Evolutionary conservation across 139 green algal species (phyloP), one percentile per base, ranked within the genome.

Genomic region (Yamagishiella unicocca): DNA sequence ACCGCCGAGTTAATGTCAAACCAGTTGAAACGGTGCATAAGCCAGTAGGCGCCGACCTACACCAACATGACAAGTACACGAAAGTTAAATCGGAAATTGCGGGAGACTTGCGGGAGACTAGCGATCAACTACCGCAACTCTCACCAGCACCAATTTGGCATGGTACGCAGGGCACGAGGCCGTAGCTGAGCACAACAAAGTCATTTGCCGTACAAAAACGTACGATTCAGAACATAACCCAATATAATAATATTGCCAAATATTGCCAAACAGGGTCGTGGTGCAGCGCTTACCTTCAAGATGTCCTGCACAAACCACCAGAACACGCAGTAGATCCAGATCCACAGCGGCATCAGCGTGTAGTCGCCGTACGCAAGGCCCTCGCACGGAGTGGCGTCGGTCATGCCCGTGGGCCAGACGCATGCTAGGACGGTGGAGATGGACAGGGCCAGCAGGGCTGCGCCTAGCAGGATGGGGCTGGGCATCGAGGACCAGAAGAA

Each of bases 281-380:
- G n/a, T n/a, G 62, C 62, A 5, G 22, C 2, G 35, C 62, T 33
- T 35, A 93, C 90, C 92, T 97, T 97, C 70, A 87, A 46, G 9
- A 67, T 50, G 90, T 97, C 95, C 88, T 98, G 96, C 31, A 98
- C 84, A 21, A 93, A 91, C 74, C 90, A 98, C 92, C 93, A 98
- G 21, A 98, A 55, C 27, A 97, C 50, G 85, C 95, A 97, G 92
- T 95, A 98, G 82, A 97, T 89, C 96, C 96, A 98, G 43, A 96
- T 83, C 90, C 92, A 96, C 64, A 97, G 74, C 1, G 93, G 83
- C 91, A 88, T 87, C 45, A 93, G 86, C 4, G 67, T 91, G 91
- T 92, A 92, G 70, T 68, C 58, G 38, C 68, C 88, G n/a, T 50
- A 79, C 46, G 73, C 43, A 21, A 84, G 58, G 35, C 61, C 81